Evolutionary conservation across 1,284 basidiomycete species (phyloP).

Genomic region (Trametes hirsuta): DNA sequence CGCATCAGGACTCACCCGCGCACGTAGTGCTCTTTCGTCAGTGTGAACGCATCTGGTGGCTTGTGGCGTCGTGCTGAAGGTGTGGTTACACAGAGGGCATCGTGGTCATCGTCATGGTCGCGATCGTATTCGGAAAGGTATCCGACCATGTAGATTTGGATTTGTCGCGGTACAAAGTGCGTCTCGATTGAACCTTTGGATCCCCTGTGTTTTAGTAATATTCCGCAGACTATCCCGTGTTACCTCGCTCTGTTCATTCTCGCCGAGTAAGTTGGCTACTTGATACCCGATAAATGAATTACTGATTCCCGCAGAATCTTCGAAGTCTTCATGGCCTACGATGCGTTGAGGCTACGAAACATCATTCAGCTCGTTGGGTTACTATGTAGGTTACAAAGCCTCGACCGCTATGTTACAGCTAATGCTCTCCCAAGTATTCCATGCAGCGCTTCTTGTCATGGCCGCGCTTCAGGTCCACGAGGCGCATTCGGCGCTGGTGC

Average conservation of each 20-base stretch:
- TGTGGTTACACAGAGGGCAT: slow-evolving; percentile 44
- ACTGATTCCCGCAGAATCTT: slow-evolving; percentile 55
- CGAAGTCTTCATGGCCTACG: slow-evolving; percentile 72
- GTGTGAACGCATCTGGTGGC: slow-evolving; percentile 15
- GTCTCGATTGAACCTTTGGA: neutral
- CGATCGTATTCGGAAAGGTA: slow-evolving; percentile 54
- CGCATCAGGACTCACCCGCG: slow-evolving; percentile 26
- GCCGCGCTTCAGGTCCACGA: slow-evolving; percentile 76
- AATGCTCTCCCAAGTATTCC: slow-evolving; percentile 58
- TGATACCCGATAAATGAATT: neutral
- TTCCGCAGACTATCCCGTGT: slow-evolving; percentile 73
- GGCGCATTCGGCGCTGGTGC: slow-evolving; percentile 62
- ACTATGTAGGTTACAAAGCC: slow-evolving; percentile 48
- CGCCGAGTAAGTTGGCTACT: slow-evolving; percentile 61
- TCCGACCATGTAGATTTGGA: slow-evolving; percentile 52
- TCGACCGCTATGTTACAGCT: neutral
- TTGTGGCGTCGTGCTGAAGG: slow-evolving; percentile 5
- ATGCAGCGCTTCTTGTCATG: slow-evolving; percentile 70
- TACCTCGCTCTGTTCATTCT: slow-evolving; percentile 80
- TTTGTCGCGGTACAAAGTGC: slow-evolving; percentile 54
- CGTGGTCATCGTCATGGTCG: slow-evolving; percentile 50
- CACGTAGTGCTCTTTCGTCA: slow-evolving; percentile 35
- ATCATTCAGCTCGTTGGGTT: slow-evolving; percentile 78
- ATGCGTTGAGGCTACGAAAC: slow-evolving; percentile 75
- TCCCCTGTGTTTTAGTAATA: slow-evolving; percentile 1